phyloP scores from a whole-genome alignment of 805 yeast genomes.

The Jamesozyma rosinii region DNA sequence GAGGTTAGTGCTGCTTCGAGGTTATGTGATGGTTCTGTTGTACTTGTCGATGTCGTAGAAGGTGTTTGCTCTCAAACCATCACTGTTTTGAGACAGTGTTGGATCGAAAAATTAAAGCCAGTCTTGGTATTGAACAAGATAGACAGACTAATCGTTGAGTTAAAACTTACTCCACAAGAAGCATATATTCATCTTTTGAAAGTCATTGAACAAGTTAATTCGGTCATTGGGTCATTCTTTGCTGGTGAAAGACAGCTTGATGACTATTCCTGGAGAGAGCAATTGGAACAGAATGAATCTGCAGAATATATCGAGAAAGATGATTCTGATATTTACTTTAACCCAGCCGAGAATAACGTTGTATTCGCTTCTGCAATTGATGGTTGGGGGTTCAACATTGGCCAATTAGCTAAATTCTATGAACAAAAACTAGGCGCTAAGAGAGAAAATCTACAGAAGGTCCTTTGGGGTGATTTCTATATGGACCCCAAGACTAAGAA shows the following conservation, averaged over 20 bases:
- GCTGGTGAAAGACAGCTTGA: slow-evolving; percentile 90
- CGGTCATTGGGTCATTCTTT: slow-evolving; percentile 85
- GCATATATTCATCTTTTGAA: slow-evolving; percentile 74
- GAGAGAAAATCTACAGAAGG: slow-evolving; percentile 65
- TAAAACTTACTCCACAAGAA: slow-evolving; percentile 73
- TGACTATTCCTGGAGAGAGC: slow-evolving; percentile 68
- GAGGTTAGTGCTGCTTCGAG: slow-evolving; percentile 96
- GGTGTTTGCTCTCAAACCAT: slow-evolving; percentile 98
- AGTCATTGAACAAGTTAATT: slow-evolving; percentile 86
- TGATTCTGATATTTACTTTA: slow-evolving; percentile 75
- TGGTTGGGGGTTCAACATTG: slow-evolving; percentile 94
- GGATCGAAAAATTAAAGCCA: slow-evolving; percentile 88
- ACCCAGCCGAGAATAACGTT: slow-evolving; percentile 82
- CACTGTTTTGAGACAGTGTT: slow-evolving; percentile 87
- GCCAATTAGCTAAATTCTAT: slow-evolving; percentile 80
- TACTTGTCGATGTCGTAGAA: slow-evolving; percentile 91
- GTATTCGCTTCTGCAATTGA: slow-evolving; percentile 86
- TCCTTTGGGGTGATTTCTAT: slow-evolving; percentile 93
- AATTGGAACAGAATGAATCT: slow-evolving; percentile 37
- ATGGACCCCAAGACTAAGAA: slow-evolving; percentile 85
- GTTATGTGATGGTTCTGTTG: slow-evolving; percentile 93
- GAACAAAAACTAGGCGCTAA: slow-evolving; percentile 79
- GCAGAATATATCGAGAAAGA: slow-evolving; percentile 62
- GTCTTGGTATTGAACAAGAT: slow-evolving; percentile 82
- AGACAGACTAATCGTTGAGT: slow-evolving; percentile 75